Evolutionary conservation across 352 stramenopile genomes (phyloP), one percentile per base, ranked within the genome.

Genomic region (Aphanomyces euteiches): DNA sequence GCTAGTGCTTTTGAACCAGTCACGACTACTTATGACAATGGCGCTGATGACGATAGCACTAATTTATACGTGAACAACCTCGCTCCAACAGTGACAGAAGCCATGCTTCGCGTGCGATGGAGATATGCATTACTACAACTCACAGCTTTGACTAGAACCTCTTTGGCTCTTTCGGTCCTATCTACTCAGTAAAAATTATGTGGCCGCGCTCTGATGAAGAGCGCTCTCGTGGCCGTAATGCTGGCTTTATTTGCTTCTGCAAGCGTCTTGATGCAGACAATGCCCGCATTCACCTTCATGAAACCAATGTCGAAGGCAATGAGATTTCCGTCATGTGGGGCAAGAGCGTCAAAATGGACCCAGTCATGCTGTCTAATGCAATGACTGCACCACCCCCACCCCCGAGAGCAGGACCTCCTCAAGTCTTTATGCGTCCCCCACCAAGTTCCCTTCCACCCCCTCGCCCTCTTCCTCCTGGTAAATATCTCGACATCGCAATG

Each of bases 101-200:
- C 98, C 79, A 72, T 82, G 36, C 73, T 98, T 34, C 74, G 90
- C 79, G 83, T 86, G 47, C 63, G 67, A 61, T n/a, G 47, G 15
- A 19, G 13, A 47, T 72, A 19, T 38, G 28, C 43, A 39, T 17
- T 47, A 59, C 36, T 37, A 47, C 28, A 28, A 28, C 28, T 6
- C 50, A 47, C 5, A 40, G n/a, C 13, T 34, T 48, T 19, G 66
- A 28, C 37, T 28, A 87, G 77, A 77, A 85, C 37, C 73, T 92
- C 41, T 98, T 98, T 82, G 75, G 82, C 53, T 78, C 84, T 68
- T 98, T 88, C 76, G 96, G 96, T 71, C 80, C 93, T 47, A 83
- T 98, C 37, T 93, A 97, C 80, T 98, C 90, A 43, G 85, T 99
- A 47, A 99, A 99, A 76, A 97, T 99, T 75, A 99, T 99, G 96